These are phyloP conservation scores for Lepraria neglecta DNA, from an alignment of 495 filamentous ascomycete genomes.

Conservation along the genomic window DNA sequence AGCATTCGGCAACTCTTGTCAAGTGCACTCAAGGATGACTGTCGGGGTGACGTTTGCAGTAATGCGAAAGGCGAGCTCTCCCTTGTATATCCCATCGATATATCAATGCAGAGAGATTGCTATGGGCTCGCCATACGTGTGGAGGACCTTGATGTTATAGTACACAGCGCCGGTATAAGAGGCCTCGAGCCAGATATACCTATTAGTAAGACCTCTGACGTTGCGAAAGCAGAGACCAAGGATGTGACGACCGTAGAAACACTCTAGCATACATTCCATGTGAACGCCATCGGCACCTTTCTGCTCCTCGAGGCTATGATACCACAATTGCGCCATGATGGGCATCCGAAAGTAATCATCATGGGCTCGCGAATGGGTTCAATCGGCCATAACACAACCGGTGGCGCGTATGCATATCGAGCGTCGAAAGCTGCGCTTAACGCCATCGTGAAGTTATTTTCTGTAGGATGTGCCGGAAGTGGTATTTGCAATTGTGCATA, in stretches of 20 bases:
- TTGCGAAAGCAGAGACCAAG: conserved; percentile 8
- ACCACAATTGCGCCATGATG: background rate
- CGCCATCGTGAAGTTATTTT: conserved; percentile 31
- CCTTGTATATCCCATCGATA: background rate
- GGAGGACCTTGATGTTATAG: background rate
- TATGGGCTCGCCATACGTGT: background rate
- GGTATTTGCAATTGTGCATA: conserved; percentile 29
- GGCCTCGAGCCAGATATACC: background rate
- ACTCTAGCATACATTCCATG: background rate
- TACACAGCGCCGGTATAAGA: conserved; percentile 15
- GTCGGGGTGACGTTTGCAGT: background rate
- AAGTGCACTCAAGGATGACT: background rate
- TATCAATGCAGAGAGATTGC: background rate
- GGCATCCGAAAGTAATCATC: conserved; percentile 31
- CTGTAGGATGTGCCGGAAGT: conserved; percentile 32
- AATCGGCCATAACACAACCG: conserved; percentile 28
- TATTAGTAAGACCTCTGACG: background rate
- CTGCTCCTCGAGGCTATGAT: conserved; percentile 10
- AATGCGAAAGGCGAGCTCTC: background rate
- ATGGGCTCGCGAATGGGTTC: conserved; percentile 34
- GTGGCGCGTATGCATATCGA: conserved; percentile 35
- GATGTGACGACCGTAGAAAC: conserved; percentile 4
- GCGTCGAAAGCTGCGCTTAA: conserved; percentile 36
- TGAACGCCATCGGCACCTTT: conserved; percentile 13
- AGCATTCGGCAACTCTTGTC: background rate